Conservation (phyloP, 305 asterid species). For the Solanum hybrid region DNA sequence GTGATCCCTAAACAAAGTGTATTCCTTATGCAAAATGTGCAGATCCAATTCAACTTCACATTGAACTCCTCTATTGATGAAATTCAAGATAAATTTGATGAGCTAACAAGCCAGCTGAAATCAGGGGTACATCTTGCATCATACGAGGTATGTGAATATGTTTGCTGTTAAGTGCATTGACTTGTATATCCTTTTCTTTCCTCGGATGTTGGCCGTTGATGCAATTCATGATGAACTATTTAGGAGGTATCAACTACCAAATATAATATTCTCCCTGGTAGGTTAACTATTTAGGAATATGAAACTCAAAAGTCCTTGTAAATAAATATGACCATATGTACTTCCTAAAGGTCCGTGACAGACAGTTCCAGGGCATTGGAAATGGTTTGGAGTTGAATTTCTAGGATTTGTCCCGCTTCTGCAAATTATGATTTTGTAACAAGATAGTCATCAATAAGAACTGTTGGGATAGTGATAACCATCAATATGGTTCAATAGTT, state of each 20-base stretch:
- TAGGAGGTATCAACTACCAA: not conserved
- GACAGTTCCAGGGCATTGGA: not conserved
- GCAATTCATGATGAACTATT: not conserved
- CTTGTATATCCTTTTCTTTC: not conserved
- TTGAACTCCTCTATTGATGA: constrained; percentile 75
- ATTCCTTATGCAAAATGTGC: constrained; percentile 58
- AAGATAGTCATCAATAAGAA: not conserved
- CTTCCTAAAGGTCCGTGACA: not conserved
- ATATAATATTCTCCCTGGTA: not conserved
- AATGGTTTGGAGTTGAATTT: not conserved
- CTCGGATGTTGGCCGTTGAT: not conserved
- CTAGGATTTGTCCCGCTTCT: not conserved
- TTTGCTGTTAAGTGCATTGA: not conserved
- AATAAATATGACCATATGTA: not conserved
- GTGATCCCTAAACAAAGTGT: constrained; percentile 79
- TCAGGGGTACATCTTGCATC: constrained; percentile 64
- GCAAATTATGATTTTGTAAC: not conserved
- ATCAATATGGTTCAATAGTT: not conserved
- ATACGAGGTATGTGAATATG: constrained; percentile 51
- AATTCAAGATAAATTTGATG: constrained; percentile 50
- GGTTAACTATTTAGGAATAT: not conserved
- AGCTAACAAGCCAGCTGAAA: constrained; percentile 56
- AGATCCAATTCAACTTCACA: constrained; percentile 82
- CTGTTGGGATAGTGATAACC: not conserved
- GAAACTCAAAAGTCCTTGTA: not conserved